Evolutionary conservation across 495 filamentous ascomycete genomes (phyloP).

Genomic region (Podospora pseudocomata): DNA sequence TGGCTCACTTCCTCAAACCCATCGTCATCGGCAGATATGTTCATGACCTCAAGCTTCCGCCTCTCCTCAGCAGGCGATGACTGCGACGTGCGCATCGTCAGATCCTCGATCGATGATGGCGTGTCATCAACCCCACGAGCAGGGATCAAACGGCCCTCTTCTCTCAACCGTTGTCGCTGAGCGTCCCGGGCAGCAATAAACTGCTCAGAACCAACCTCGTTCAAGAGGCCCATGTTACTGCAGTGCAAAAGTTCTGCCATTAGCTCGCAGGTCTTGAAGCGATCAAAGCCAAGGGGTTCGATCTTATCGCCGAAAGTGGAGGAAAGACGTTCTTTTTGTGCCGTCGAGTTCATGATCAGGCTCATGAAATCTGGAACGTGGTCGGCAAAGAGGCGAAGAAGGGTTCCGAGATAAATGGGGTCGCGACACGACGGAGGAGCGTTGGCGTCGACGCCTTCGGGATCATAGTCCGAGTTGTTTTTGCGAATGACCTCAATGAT

Average conservation of each 20-base stretch:
- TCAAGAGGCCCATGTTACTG: conserved; percentile 97
- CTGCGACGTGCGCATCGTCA: conserved; percentile 46
- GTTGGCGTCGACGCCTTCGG: conserved; percentile 76
- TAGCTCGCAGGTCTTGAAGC: conserved; percentile 98
- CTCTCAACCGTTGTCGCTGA: conserved; percentile 73
- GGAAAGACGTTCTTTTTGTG: conserved; percentile 40
- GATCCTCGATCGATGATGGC: conserved; percentile 37
- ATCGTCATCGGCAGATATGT: conserved; percentile 74
- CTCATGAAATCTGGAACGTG: conserved; percentile 96
- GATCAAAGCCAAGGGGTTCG: conserved; percentile 93
- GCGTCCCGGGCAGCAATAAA: conserved; percentile 76
- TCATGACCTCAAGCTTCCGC: conserved; percentile 65
- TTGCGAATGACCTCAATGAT: conserved; percentile 98
- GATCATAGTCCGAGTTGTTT: conserved; percentile 99
- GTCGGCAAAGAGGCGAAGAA: conserved; percentile 86
- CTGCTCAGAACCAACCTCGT: conserved; percentile 86
- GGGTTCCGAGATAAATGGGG: conserved; percentile 91
- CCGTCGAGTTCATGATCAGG: conserved; percentile 68
- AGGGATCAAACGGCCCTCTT: conserved; percentile 56
- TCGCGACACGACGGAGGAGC: conserved; percentile 77
- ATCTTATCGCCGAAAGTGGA: conserved; percentile 84
- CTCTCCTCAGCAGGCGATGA: conserved; percentile 47
- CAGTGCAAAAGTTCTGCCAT: conserved; percentile 98
- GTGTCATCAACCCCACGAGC: conserved; percentile 34
- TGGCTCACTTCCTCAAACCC: conserved; percentile 89